Base-by-base conservation (phyloP, 148 eudicot genomes). In the Chenopodium berlandieri region DNA sequence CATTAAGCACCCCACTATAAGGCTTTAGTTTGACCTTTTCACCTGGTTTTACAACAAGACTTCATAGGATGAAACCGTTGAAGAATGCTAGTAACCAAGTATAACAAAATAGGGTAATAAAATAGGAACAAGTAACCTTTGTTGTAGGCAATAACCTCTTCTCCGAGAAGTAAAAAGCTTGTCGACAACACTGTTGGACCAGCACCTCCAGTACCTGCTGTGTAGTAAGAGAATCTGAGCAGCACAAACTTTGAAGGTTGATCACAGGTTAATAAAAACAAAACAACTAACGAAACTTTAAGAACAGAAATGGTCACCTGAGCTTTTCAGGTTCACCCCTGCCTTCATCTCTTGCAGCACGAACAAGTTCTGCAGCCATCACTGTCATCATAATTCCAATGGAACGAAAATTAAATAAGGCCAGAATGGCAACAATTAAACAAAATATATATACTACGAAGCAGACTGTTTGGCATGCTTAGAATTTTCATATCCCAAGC, bases 281-380 rank as follows among this genome's bases (percentile, higher is more conserved):
- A 20, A 73, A 2, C 58, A 23, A 23, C 25, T 23, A 27, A n/a
- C 50, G 23, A 47, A 75, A n/a, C 47, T 50, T 66, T 40, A 75
- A 44, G 66, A 71, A 79, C 17, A 37, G 7, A 56, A 73, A 69
- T 20, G 19, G 80, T 73, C 86, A 96, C 99, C 98, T 92, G 69
- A 96, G 89, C 82, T 91, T 90, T 89, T 90, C 90, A 84, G 93
- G 98, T 47, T 89, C 88, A 68, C 93, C 88, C 84, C 88, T 85
- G 86, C 84, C 87, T 87, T 96, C 97, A 76, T 77, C 88, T 88
- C 87, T 84, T 75, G 91, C 98, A 32, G 87, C 87, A 83, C 98
- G 93, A 79, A 96, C 98, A 73, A 96, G 88, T 81, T 96, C 99
- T 77, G 99, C 99, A 69, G 99, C 99, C 99, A 96, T 96, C 85